Conservation (phyloP, 768 basidiomycete genomes). For the Leccinum pellstonianum region DNA sequence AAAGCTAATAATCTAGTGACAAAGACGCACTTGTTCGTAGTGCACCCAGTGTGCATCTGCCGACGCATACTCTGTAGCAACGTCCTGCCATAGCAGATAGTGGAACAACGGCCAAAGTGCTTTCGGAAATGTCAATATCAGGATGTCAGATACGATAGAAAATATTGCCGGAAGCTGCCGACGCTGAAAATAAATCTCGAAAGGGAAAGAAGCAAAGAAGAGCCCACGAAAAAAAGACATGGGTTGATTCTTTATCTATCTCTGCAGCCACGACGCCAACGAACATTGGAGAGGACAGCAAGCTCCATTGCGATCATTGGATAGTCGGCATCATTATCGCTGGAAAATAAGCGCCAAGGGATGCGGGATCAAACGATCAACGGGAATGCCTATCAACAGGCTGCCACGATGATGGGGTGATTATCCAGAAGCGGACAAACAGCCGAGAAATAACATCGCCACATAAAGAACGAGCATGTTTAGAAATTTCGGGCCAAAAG, state of each 20-base stretch:
- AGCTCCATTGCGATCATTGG: not conserved
- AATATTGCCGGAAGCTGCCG: not conserved
- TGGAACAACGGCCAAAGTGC: slow-evolving; percentile 98
- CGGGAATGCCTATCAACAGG: not conserved
- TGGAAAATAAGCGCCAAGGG: not conserved
- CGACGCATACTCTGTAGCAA: slow-evolving; percentile 79
- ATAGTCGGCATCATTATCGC: not conserved
- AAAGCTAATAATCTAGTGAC: not conserved
- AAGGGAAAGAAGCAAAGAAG: slow-evolving; percentile 1
- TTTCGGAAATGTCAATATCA: slow-evolving; percentile 31
- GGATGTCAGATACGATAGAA: slow-evolving; percentile 1
- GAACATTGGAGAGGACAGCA: not conserved
- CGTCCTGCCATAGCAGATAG: slow-evolving; percentile 97
- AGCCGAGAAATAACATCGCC: not conserved
- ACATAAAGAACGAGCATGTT: slow-evolving; percentile 5
- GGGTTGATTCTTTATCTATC: slow-evolving; percentile 5
- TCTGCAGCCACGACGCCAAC: not conserved
- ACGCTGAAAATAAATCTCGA: not conserved
- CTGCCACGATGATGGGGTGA: not conserved
- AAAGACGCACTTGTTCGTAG: slow-evolving; percentile 27
- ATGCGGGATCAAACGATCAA: slow-evolving; percentile 11
- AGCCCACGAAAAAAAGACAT: not conserved
- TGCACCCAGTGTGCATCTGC: slow-evolving; percentile 74
- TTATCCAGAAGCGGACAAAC: slow-evolving; percentile 4
- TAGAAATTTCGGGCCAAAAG: slow-evolving; percentile 10